Conservation (phyloP, 495 filamentous ascomycete species). For the Daldinia caldariorum region DNA sequence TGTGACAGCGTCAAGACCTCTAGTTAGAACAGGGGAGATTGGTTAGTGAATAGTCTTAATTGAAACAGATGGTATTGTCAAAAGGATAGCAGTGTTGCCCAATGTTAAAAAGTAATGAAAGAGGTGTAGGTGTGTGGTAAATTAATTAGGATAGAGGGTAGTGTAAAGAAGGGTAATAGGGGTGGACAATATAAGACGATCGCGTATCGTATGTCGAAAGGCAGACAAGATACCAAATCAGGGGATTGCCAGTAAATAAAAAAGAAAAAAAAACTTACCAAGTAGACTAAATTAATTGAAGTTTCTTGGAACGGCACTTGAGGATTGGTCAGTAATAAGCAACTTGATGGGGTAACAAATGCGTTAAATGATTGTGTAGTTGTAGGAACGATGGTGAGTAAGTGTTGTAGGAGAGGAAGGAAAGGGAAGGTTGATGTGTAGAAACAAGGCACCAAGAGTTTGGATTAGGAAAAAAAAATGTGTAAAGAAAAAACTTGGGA, state of each 20-base stretch:
- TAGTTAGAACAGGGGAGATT: background rate
- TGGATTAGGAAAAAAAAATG: background rate
- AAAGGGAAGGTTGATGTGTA: background rate
- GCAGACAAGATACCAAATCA: background rate
- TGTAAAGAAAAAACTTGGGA: background rate
- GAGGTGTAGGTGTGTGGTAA: background rate
- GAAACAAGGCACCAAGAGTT: background rate
- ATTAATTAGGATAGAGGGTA: background rate
- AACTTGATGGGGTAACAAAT: no score
- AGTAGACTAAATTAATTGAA: background rate
- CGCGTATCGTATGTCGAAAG: background rate
- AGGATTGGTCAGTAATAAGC: background rate
- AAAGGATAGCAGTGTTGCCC: background rate
- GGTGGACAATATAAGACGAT: background rate
- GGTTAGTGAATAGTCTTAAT: slow-evolving; percentile 2
- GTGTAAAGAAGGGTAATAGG: background rate
- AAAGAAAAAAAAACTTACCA: slow-evolving; percentile 2
- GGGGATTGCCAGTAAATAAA: background rate
- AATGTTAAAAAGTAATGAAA: background rate
- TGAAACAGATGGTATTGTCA: background rate
- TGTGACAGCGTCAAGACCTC: background rate
- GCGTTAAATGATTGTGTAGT: no score
- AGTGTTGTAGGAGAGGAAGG: background rate
- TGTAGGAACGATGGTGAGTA: background rate
- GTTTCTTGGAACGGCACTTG: background rate